These are phyloP conservation scores for Stephanodiscus triporus DNA, from an alignment of 108 stramenopile species.

Conservation along the genomic window DNA sequence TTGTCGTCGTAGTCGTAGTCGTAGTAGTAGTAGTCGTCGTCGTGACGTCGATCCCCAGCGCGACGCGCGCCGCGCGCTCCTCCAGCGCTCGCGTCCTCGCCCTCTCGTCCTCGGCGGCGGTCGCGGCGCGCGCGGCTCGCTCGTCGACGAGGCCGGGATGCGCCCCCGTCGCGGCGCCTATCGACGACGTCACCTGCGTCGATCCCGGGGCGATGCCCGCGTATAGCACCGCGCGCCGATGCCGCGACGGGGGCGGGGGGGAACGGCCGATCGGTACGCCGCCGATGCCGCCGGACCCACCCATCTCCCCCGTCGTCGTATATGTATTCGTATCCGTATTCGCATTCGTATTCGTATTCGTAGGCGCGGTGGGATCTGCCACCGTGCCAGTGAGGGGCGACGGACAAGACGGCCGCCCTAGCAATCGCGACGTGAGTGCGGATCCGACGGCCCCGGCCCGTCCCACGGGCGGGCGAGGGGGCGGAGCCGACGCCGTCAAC, in stretches of 20 bases:
- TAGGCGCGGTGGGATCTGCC: conserved; percentile 10
- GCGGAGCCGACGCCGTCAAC: neutral
- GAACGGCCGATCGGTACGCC: neutral
- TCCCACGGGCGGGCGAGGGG: conserved; percentile 51
- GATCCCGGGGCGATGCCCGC: conserved; percentile 85
- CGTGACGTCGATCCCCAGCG: conserved; percentile 18
- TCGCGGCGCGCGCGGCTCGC: conserved; percentile 34
- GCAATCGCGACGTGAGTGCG: conserved; percentile 39
- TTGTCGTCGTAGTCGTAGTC: neutral
- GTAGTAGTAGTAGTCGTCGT: neutral
- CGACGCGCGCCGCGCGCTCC: conserved; percentile 34
- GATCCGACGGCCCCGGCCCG: conserved; percentile 15
- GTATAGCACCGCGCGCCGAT: conserved; percentile 61
- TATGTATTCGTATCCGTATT: conserved; percentile 1
- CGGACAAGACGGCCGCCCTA: conserved; percentile 3
- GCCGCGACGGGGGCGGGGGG: conserved; percentile 5
- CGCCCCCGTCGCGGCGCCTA: conserved; percentile 67
- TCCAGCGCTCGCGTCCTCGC: conserved; percentile 28
- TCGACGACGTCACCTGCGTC: conserved; percentile 63
- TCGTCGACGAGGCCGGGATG: conserved; percentile 63
- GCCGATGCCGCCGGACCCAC: conserved; percentile 21
- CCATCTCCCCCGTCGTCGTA: neutral
- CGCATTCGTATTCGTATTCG: conserved; percentile 4
- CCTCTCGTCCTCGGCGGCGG: conserved; percentile 40
- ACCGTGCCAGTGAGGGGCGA: neutral